Base-by-base conservation (phyloP, 2,329 filamentous ascomycete species). In the Curvularia hawaiiensis region DNA sequence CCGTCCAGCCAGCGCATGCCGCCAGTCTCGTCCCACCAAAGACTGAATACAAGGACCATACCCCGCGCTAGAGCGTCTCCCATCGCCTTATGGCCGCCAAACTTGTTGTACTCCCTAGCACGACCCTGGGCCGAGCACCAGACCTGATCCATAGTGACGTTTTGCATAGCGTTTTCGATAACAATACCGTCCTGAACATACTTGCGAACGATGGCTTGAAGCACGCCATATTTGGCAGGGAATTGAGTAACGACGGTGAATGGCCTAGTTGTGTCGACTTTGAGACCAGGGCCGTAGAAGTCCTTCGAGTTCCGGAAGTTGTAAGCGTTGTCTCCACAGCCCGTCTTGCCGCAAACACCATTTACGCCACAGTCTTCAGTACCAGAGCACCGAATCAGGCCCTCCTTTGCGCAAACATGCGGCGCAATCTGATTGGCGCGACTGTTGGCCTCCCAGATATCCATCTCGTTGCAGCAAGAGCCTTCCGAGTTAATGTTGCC, bases 221-320 rank as follows among this genome's bases (percentile, higher is more conserved):
- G 83, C 8, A 78, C 75, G 56, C 86, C 86, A 58, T 80, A 73
- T 49, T 81, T 85, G 52, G 83, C 84, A 64, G 85, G 75, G 78
- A 90, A 90, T 73, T 89, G 87, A 10, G 87, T 90, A 55, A 89
- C 84, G 26, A 90, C 85, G 9, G 87, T 89, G 66, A 89, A 74
- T 65, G 84, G 83, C 70, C 80, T 78, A 62, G 75, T 82, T 54
- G 85, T 87, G 71, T 89, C 83, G 65, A 90, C 77, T 50, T 78
- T 86, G 24, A 66, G 60, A 18, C 63, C 61, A 18, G 59, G 61
- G 14, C 66, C 69, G 48, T 75, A 75, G 62, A 65, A 74, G 35
- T 62, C 55, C 50, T 67, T 68, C 20, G 63, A 69, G 8, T 60
- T 62, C 31, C 58, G 54, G 20, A 56, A 54, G 39, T 56, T 57